Percentiles rank a stretch among this genome's conserved stretches.
These are phyloP conservation scores for Periconia sp. DNA, from an alignment of 2,329 filamentous ascomycete species.

Conservation along the genomic window DNA sequence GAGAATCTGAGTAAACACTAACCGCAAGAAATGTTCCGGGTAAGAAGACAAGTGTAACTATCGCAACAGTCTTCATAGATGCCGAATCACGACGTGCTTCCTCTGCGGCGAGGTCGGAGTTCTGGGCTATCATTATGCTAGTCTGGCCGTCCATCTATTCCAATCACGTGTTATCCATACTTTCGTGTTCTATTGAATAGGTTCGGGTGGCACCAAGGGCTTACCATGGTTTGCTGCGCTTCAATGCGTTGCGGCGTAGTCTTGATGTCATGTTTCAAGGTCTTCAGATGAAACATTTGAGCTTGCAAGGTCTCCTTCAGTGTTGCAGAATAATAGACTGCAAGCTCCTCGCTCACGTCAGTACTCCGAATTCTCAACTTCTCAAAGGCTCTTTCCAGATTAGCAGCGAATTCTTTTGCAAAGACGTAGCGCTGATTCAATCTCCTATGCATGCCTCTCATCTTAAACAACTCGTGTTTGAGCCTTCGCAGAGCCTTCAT, in stretches of 20 bases:
- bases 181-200: background rate
- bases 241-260: conserved; percentile 4
- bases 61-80: conserved; percentile 47
- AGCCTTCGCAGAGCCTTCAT: conserved; percentile 4
- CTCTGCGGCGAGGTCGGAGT: conserved; percentile 2
- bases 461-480: conserved; percentile 1
- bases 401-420: conserved; percentile 3
- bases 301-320: conserved; percentile 4
- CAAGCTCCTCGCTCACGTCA: background rate
- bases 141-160: conserved; percentile 7
- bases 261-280: conserved; percentile 6
- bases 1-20: background rate
- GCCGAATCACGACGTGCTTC: conserved; percentile 29
- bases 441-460: conserved; percentile 1
- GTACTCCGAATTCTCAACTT: conserved; percentile 1
- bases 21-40: conserved; percentile 49
- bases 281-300: conserved; percentile 3
- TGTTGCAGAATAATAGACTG: conserved; percentile 4
- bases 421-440: conserved; percentile 8
- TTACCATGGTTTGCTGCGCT: conserved; percentile 8
- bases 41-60: conserved; percentile 49
- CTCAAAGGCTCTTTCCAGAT: conserved; percentile 4
- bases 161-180: background rate
- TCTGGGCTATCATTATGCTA: conserved; percentile 1
- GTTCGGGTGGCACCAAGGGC: background rate